phyloP scores from a whole-genome alignment of 495 filamentous ascomycete species.

The Aspergillus mulundensis region DNA sequence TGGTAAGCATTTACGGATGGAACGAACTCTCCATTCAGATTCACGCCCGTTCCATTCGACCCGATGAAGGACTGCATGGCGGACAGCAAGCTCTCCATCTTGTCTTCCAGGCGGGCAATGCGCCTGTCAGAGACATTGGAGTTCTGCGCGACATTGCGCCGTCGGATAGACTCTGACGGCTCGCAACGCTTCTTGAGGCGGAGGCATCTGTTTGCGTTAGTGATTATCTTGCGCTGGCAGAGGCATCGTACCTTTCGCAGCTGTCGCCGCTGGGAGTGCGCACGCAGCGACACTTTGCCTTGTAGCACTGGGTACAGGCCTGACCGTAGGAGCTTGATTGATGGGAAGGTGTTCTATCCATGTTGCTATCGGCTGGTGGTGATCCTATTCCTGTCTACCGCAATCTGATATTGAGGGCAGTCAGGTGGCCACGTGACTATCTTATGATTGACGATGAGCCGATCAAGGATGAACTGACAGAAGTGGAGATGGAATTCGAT shows the following conservation, averaged over 20 bases:
- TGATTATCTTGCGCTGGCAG: not conserved
- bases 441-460: not conserved
- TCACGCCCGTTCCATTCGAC: not conserved
- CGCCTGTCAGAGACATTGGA: conserved; percentile 39
- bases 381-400: too few relatives aligned
- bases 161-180: conserved; percentile 29
- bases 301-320: conserved; percentile 28
- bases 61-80: conserved; percentile 19
- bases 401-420: not conserved
- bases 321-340: conserved; percentile 23
- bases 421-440: not conserved
- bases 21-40: not conserved
- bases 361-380: not conserved
- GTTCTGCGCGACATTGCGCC: conserved; percentile 21
- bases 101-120: conserved; percentile 42
- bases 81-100: conserved; percentile 25
- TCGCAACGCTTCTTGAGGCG: conserved; percentile 40
- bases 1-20: not conserved
- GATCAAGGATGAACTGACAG: not conserved
- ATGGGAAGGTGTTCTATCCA: not conserved
- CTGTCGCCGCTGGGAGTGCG: conserved; percentile 10
- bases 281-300: conserved; percentile 32
- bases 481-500: not conserved
- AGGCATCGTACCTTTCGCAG: conserved; percentile 23
- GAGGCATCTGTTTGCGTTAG: conserved; percentile 35